phyloP scores from a whole-genome alignment of 148 eudicot species.

The Chenopodium quinoa region DNA sequence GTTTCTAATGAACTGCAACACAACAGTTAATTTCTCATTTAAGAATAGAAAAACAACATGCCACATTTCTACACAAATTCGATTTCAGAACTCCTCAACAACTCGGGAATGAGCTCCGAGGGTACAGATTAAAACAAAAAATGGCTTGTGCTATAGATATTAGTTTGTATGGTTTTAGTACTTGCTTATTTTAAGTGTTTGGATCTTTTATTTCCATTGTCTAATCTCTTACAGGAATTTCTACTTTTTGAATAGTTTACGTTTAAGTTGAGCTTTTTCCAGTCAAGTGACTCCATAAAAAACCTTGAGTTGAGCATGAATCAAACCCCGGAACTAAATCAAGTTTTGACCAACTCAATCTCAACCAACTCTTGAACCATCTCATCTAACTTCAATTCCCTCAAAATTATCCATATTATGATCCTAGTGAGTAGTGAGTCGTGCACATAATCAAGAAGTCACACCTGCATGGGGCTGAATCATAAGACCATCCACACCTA shows the following conservation, averaged over 20 bases:
- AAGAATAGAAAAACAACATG: not conserved
- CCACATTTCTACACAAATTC: not conserved
- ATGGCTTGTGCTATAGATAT: not conserved
- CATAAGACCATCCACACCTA: not conserved
- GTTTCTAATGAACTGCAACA: not conserved
- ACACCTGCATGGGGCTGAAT: not conserved
- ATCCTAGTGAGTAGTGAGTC: not conserved
- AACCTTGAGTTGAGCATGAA: not conserved
- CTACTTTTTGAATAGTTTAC: too few species aligned
- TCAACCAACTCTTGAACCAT: not conserved
- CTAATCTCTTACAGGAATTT: too few species aligned
- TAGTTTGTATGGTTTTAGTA: not conserved
- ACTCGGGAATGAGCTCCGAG: not conserved
- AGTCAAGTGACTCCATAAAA: too few species aligned
- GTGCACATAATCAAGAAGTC: not conserved
- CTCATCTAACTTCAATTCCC: not conserved
- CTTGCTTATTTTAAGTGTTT: too few species aligned
- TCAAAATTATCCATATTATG: not conserved
- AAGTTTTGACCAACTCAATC: not conserved
- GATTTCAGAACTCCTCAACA: too few species aligned
- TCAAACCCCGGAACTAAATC: not conserved
- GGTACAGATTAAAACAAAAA: not conserved
- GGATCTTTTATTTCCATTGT: too few species aligned
- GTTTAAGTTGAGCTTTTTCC: too few species aligned
- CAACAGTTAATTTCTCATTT: too few species aligned